Conservation (phyloP, 2,329 filamentous ascomycete genomes). For the Falciphora oryzae region DNA sequence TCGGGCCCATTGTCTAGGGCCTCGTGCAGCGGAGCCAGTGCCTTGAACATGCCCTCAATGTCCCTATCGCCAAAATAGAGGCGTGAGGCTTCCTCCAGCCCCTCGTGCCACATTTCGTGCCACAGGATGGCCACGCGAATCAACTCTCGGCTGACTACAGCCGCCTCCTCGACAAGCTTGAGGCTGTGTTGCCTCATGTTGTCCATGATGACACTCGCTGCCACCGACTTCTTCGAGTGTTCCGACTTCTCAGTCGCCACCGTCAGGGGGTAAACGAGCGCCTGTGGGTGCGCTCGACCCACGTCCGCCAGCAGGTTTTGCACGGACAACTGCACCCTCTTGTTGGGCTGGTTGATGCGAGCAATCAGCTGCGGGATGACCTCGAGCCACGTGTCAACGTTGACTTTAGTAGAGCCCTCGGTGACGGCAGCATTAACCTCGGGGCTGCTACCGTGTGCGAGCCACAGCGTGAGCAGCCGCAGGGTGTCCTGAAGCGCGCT, state of each 20-base stretch:
- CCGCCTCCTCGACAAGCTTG: conserved; percentile 88
- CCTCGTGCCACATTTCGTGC: conserved; percentile 99
- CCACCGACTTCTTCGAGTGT: conserved; percentile 77
- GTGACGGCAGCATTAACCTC: conserved; percentile 87
- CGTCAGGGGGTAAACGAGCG: conserved; percentile 91
- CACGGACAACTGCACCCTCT: conserved; percentile 80
- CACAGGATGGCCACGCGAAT: conserved; percentile 95
- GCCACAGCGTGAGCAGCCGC: conserved; percentile 89
- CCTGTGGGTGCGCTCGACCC: conserved; percentile 89
- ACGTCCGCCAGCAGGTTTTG: conserved; percentile 91
- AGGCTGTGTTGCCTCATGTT: conserved; percentile 95
- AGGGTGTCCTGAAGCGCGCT: conserved; percentile 96
- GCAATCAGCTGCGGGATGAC: conserved; percentile 97
- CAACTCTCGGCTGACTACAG: conserved; percentile 90
- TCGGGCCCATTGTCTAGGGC: conserved; percentile 87
- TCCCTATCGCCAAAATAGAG: conserved; percentile 98
- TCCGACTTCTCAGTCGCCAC: conserved; percentile 88
- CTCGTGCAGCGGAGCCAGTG: conserved; percentile 83
- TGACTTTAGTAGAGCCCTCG: conserved; percentile 86
- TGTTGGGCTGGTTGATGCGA: conserved; percentile 92
- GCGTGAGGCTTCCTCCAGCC: conserved; percentile 89
- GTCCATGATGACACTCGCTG: conserved; percentile 92
- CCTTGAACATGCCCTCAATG: conserved; percentile 94
- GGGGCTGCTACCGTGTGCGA: conserved; percentile 79
- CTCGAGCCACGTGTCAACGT: conserved; percentile 96